Evolutionary conservation across 2,329 filamentous ascomycete genomes (phyloP), one percentile per base, ranked within the genome.

Genomic region (Rosellinia necatrix): DNA sequence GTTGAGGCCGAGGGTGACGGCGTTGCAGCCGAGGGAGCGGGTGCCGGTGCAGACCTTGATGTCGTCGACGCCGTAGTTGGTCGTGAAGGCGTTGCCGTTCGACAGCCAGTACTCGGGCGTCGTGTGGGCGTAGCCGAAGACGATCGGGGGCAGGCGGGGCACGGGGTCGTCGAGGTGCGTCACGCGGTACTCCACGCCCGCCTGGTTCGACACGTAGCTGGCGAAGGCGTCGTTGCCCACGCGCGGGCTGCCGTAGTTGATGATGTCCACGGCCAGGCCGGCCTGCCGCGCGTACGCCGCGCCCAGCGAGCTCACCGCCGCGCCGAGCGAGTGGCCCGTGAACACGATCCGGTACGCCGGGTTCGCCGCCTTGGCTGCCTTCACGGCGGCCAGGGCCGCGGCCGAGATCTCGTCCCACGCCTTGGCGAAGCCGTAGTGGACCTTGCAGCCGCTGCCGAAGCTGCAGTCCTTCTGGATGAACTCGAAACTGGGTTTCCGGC

Each of bases 261-360:
- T 89, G 38, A 89, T 65, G 63, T 87, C 84, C 47, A 76, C 70
- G 1, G 72, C 61, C 73, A 71, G 37, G 80, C 83, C 8, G 68
- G 66, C 5, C 70, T 69, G 42, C 2, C 85, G 80, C 17, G 89
- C 72, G 62, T 82, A 77, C 0, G 79, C 82, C 0, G 78, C 82
- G 0, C 78, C 86, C 4, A 91, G 69, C 6, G 81, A 83, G 34
- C 81, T 84, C 2, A 90, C 75, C 6, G 86, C 86, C 22, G 77
- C 88, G 43, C 88, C 88, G 3, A 91, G 81, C 8, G 84, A 88
- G 75, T 90, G 87, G 30, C 88, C 88, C 0, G 85, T 85, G n/a
- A 80, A 70, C 15, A 87, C 68, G 67, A 89, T 67, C 41, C 70
- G 70, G 74, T 80, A 87, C 43, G 57, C 60, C 1, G 85, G 83